Evolutionary conservation across 768 basidiomycete species (phyloP), one percentile per base, ranked within the genome.

Genomic region (Suillus discolor): DNA sequence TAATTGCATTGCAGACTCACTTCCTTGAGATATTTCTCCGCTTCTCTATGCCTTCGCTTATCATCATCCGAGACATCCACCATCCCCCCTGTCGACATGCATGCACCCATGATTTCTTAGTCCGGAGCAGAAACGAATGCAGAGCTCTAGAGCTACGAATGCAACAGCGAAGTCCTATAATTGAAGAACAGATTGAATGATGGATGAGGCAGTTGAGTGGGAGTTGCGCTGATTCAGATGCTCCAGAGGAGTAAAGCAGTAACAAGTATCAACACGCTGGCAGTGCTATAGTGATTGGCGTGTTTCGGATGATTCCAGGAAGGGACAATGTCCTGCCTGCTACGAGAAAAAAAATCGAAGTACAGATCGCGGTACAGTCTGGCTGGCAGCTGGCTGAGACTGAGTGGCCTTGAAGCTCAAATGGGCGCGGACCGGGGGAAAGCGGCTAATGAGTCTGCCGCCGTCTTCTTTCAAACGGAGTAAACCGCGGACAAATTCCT

Each of bases 21-120:
- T 81, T 93, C 92, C 74, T 83, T 90, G 65, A 96, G 80, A 70
- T 87, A 84, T 78, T 89, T 92, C 79, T 94, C 93, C 6, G 84
- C 92, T 70, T 89, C 89, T 64, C 81, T 80, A 71, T 93, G 88
- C 67, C 82, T 77, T 68, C 79, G 78, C 78, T 82, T 89, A 69
- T 92, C 92, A 49, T 89, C 85, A 61, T 94, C 92, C 12, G 85
- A 81, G 8, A 90, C 81, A 61, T 90, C 91, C 2, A 83, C 76
- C 6, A 79, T 80, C 0, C 79, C 79, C 15, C 77, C 59, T 13
- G 90, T 81, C 31, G 94, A 95, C 72, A 94, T 79, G 75, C 94
- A 96, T 44, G 86, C 85, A 66, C 95, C 94, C 92, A 94, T 93
- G 67, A 67, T 42, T 62, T 31, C 57, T 0, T 7, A 53, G 62